phyloP scores from a whole-genome alignment of 169 alveolate genomes.

The Plasmodium blacklocki region DNA sequence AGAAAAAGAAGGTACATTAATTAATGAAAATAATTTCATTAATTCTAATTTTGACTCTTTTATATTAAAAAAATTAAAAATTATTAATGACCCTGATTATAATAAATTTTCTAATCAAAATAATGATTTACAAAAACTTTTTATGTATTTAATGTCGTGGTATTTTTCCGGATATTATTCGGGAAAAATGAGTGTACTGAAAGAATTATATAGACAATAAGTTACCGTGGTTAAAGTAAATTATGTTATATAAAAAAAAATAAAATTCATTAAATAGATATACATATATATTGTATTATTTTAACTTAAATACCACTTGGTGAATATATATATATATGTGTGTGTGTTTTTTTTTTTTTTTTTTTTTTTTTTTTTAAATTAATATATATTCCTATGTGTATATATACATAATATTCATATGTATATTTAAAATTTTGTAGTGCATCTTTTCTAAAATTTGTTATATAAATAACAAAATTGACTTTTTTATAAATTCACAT shows the following conservation, averaged over 20 bases:
- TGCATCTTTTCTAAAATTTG: too few species aligned
- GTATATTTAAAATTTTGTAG: too few species aligned
- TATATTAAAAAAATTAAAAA: conserved; percentile 55
- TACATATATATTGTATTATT: neutral
- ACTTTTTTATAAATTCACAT: too few species aligned
- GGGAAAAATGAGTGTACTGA: conserved; percentile 66
- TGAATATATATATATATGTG: conserved; percentile 10
- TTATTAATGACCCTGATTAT: conserved; percentile 6
- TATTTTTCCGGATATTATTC: conserved; percentile 74
- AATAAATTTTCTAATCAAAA: conserved; percentile 8
- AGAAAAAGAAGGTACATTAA: conserved; percentile 26
- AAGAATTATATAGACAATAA: conserved; percentile 24
- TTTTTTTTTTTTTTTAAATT: conserved; percentile 3
- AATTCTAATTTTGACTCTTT: conserved; percentile 43
- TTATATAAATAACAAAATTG: too few species aligned
- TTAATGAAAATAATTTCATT: conserved; percentile 43
- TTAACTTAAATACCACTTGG: too few species aligned
- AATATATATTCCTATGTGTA: too few species aligned
- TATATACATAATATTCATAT: too few species aligned
- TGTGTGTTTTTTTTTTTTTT: conserved; percentile 11
- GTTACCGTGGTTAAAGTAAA: neutral
- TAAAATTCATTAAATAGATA: neutral
- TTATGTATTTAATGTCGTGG: conserved; percentile 77
- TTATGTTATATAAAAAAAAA: neutral
- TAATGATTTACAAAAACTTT: conserved; percentile 50